Evolutionary conservation across 768 basidiomycete genomes (phyloP).

Genomic region (Collybia nuda): DNA sequence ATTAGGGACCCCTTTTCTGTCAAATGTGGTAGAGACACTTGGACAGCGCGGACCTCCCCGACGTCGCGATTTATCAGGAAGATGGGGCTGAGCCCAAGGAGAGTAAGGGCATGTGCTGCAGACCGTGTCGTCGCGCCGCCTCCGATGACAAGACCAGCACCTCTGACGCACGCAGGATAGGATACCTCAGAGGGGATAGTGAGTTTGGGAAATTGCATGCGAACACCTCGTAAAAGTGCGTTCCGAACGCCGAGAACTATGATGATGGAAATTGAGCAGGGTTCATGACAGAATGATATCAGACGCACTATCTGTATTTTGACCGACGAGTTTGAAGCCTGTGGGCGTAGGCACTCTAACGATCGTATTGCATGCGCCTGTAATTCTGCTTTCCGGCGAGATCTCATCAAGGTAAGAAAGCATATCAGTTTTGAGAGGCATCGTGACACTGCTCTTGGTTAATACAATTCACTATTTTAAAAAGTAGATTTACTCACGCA

Average conservation of each 20-base stretch:
- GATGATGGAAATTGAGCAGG: background rate
- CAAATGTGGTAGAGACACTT: slow-evolving; percentile 22
- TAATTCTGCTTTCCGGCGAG: slow-evolving; percentile 26
- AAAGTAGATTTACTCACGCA: slow-evolving; percentile 21
- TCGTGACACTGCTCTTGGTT: slow-evolving; percentile 25
- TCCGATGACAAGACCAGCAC: slow-evolving; percentile 33
- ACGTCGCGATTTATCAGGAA: slow-evolving; percentile 30
- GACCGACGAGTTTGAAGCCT: slow-evolving; percentile 29
- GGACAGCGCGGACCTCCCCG: slow-evolving; percentile 27
- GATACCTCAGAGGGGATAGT: slow-evolving; percentile 19
- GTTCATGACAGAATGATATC: background rate
- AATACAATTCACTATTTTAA: background rate
- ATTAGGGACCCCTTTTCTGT: slow-evolving; percentile 16
- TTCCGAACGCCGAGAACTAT: slow-evolving; percentile 32
- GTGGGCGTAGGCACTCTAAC: slow-evolving; percentile 27
- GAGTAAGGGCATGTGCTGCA: slow-evolving; percentile 37
- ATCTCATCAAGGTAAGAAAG: slow-evolving; percentile 30
- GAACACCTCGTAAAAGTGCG: slow-evolving; percentile 26
- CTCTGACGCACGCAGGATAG: slow-evolving; percentile 11
- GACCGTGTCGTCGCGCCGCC: slow-evolving; percentile 38
- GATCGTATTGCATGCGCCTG: slow-evolving; percentile 34
- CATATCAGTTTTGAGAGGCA: slow-evolving; percentile 33
- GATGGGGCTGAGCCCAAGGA: slow-evolving; percentile 58
- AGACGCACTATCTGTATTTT: slow-evolving; percentile 32
- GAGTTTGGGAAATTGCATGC: slow-evolving; percentile 18